Percentiles rank a stretch among this genome's conserved stretches.
Conservation (phyloP, 108 stramenopile genomes). For the Discostella pseudostelligera region DNA sequence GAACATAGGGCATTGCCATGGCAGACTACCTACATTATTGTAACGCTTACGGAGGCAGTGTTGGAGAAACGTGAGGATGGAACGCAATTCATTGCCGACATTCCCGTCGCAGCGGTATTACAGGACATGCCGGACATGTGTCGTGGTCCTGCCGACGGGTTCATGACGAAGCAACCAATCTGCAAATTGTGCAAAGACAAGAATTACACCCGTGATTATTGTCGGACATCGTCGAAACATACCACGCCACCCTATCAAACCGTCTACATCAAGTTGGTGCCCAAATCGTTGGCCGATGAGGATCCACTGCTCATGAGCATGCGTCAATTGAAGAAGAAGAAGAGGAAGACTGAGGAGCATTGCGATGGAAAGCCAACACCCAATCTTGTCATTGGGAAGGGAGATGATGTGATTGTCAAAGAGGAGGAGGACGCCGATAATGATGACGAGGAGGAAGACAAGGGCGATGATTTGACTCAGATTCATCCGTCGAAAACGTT, state of each 20-base stretch:
- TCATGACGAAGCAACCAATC: constrained; percentile 9
- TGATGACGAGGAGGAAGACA: not conserved
- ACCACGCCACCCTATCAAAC: constrained; percentile 17
- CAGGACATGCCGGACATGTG: constrained; percentile 15
- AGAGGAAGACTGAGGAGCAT: constrained; percentile 11
- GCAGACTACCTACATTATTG: constrained; percentile 68
- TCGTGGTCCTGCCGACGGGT: constrained; percentile 9
- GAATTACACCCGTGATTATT: constrained; percentile 13
- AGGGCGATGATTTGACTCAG: constrained; percentile 8
- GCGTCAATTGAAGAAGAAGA: constrained; percentile 5
- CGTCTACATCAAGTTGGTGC: constrained; percentile 13
- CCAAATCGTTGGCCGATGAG: no score
- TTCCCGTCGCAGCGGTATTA: constrained; percentile 8
- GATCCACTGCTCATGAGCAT: not conserved
- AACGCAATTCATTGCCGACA: constrained; percentile 2
- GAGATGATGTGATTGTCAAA: no score
- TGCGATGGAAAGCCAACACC: constrained; percentile 6
- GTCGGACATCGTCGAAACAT: constrained; percentile 8
- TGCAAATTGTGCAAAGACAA: constrained; percentile 18
- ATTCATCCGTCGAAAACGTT: constrained; percentile 12
- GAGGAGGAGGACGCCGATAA: constrained; percentile 1
- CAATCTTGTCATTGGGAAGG: no score
- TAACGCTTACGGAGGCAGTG: constrained; percentile 10
- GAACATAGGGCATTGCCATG: constrained; percentile 70
- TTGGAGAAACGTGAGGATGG: constrained; percentile 12